Evolutionary conservation across 202 grass and related monocot species (phyloP).

Genomic region (Thinopyrum obtusiflorum): DNA sequence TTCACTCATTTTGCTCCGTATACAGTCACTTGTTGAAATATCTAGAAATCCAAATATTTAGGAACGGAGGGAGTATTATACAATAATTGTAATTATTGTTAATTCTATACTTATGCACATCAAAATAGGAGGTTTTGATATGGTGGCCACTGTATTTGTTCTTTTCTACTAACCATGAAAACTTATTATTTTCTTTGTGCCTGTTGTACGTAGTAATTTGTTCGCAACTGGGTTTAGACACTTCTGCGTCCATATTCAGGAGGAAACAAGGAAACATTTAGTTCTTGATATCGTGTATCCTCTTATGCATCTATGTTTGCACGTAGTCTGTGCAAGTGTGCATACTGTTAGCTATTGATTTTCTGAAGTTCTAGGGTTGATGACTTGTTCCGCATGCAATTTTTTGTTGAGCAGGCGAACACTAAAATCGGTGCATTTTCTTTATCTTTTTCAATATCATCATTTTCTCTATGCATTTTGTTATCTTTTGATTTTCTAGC

Average conservation of each 20-base stretch:
- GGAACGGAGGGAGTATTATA: not conserved
- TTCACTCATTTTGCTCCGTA: too few species aligned
- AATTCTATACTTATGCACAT: not conserved
- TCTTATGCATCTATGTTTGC: slow-evolving; percentile 1
- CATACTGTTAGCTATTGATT: not conserved
- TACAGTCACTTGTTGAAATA: too few species aligned
- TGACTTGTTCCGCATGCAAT: not conserved
- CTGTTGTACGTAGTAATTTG: not conserved
- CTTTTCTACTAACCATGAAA: not conserved
- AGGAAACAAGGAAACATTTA: not conserved
- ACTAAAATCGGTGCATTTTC: not conserved
- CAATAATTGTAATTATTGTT: not conserved
- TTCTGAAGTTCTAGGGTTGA: not conserved
- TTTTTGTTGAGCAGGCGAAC: not conserved
- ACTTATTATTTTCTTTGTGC: not conserved
- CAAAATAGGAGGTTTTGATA: not conserved
- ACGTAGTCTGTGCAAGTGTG: not conserved
- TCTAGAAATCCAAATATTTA: too few species aligned
- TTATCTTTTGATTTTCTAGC: not conserved
- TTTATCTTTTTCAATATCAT: not conserved
- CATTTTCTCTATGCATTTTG: not conserved
- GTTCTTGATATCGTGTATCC: not conserved
- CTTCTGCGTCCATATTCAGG: not conserved
- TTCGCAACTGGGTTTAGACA: not conserved
- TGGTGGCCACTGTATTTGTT: not conserved